Base-by-base conservation (phyloP, 148 eudicot genomes). In the Cornus suecica region DNA sequence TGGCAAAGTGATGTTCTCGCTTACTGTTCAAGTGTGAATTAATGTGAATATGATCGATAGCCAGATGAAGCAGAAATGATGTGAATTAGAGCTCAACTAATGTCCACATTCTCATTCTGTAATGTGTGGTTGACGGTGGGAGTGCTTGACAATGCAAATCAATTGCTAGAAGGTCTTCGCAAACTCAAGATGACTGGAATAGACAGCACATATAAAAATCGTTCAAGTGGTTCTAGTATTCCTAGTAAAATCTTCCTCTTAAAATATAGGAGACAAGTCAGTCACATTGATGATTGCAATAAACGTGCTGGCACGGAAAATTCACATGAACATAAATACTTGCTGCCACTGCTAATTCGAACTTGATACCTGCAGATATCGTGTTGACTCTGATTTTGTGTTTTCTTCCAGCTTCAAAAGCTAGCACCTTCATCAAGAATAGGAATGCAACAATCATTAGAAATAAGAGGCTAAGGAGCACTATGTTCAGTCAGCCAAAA, bases 321-420 rank as follows among this genome's bases (percentile, higher is more conserved):
- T 32, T 24, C 22, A 8, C 70, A 1, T 20, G 41, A 67, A 8
- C 26, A 67, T 22, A 25, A 66, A 30, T 29, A 73, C 22, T 14
- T 10, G 2, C n/a, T 30, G 6, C 6, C 25, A 29, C 10, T 4
- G 2, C 2, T 0, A 30, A 66, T 23, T 15, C 31, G 10, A 31
- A 15, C 29, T 0, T 15, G 14, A 51, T 91, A 95, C 99, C 94
- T 73, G 99, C 97, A 80, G 99, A 93, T 85, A 95, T 95, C 9
- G 99, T 90, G 94, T 95, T 95, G 66, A 95, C 99, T 88, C 99
- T 86, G 61, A 95, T 68, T 81, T 87, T 87, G 83, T 80, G 85
- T 72, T 88, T 95, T 83, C 99, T 85, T 71, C 99, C 99, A 29
- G 97, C 99, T 90, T 95, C 99, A 87, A 95, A 93, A 71, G 99